Conservation (phyloP, 73 alveolate species). For the Paramecium biaurelia region DNA sequence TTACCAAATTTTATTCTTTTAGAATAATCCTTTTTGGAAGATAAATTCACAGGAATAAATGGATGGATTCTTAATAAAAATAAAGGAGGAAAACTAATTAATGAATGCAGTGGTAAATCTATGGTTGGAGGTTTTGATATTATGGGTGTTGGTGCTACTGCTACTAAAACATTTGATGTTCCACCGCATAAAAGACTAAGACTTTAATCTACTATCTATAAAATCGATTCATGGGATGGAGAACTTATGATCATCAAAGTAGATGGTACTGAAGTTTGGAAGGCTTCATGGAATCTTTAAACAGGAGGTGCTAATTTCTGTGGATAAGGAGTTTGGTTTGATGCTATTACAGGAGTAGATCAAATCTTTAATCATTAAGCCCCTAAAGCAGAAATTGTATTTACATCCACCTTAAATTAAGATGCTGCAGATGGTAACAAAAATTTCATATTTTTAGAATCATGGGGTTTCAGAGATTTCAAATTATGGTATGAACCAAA, state of each 20-base stretch:
- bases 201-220: background rate
- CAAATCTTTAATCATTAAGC: background rate
- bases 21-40: conserved; percentile 25
- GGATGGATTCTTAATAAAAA: background rate
- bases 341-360: background rate
- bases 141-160: conserved; percentile 2
- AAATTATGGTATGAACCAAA: conserved; percentile 46
- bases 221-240: conserved; percentile 48
- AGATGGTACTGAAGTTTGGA: conserved; percentile 18
- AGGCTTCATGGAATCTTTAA: conserved; percentile 9
- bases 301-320: conserved; percentile 45
- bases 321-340: background rate
- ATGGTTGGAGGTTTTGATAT: conserved; percentile 26
- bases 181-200: conserved; percentile 43
- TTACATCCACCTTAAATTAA: conserved; percentile 40
- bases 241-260: background rate
- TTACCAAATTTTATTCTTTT: conserved; percentile 15
- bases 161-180: background rate
- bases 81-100: background rate
- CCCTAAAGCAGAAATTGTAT: background rate
- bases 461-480: conserved; percentile 57
- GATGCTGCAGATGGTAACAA: conserved; percentile 52
- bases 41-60: conserved; percentile 25
- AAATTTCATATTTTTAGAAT: background rate
- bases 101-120: conserved; percentile 18